Evolutionary conservation across 2,329 filamentous ascomycete genomes (phyloP).

Genomic region (Ophiostoma sp.): DNA sequence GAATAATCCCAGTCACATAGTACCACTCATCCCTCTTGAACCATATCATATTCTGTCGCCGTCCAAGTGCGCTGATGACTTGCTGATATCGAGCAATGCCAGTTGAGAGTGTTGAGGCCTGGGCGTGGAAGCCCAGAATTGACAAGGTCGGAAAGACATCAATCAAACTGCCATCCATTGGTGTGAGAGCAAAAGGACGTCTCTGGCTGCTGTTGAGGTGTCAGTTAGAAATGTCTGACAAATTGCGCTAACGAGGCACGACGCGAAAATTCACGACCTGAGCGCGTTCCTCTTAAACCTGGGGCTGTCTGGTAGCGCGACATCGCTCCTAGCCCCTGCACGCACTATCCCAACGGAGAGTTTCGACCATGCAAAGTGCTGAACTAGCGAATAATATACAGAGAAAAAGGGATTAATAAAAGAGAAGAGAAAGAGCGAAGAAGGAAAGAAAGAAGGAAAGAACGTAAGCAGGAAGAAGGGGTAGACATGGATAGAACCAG

Average conservation of each 20-base stretch:
- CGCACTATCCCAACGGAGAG: not conserved
- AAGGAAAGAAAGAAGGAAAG: not conserved
- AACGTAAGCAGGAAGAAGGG: not conserved
- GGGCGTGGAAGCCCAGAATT: too few relatives aligned
- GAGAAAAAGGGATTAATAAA: not conserved
- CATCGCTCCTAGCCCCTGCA: constrained; percentile 7
- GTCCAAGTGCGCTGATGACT: too few relatives aligned
- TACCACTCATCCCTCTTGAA: not conserved
- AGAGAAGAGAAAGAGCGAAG: constrained; percentile 1
- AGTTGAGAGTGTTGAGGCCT: too few relatives aligned
- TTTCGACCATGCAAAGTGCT: not conserved
- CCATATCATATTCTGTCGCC: too few relatives aligned
- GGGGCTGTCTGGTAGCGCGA: not conserved
- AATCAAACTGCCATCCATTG: too few relatives aligned
- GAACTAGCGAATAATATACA: not conserved
- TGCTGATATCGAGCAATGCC: too few relatives aligned
- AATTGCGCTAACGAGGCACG: not conserved
- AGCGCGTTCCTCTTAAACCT: not conserved
- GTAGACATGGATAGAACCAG: not conserved
- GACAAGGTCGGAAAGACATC: too few relatives aligned
- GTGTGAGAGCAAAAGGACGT: not conserved
- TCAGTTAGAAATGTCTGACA: not conserved
- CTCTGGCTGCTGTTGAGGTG: not conserved
- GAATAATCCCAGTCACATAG: not conserved
- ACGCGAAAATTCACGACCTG: not conserved